phyloP scores from a whole-genome alignment of 2,329 filamentous ascomycete genomes.

The Trichoderma endophyticum region DNA sequence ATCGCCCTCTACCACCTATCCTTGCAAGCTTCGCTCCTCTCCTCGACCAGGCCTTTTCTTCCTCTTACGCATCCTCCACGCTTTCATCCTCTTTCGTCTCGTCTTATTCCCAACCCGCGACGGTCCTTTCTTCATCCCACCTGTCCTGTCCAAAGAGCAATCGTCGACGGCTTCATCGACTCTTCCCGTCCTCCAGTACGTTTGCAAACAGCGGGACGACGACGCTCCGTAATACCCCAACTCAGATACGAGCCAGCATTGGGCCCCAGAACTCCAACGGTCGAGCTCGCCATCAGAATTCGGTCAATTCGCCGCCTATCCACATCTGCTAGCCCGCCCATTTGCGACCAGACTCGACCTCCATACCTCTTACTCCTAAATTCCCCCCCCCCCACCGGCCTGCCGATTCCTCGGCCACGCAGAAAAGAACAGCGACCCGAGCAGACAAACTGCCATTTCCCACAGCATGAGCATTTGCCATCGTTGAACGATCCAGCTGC shows the following conservation, averaged over 20 bases:
- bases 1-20: constrained; percentile 5
- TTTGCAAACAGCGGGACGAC: neutral
- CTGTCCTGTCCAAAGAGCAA: neutral
- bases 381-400: constrained; percentile 13
- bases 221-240: neutral
- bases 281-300: constrained; percentile 6
- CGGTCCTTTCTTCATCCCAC: neutral
- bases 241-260: neutral
- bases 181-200: neutral
- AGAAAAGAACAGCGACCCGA: neutral
- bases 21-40: constrained; percentile 2
- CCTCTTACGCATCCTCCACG: constrained; percentile 8
- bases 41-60: neutral
- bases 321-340: constrained; percentile 5
- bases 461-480: constrained; percentile 27
- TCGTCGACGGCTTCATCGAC: neutral
- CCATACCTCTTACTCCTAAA: neutral
- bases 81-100: neutral
- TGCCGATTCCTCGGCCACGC: constrained; percentile 13
- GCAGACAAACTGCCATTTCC: neutral
- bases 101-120: neutral
- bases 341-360: neutral
- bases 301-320: constrained; percentile 15
- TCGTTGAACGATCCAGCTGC: constrained; percentile 21
- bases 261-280: neutral